These are phyloP conservation scores for Hysterangium stoloniferum DNA, from an alignment of 768 basidiomycete genomes.

Conservation along the genomic window DNA sequence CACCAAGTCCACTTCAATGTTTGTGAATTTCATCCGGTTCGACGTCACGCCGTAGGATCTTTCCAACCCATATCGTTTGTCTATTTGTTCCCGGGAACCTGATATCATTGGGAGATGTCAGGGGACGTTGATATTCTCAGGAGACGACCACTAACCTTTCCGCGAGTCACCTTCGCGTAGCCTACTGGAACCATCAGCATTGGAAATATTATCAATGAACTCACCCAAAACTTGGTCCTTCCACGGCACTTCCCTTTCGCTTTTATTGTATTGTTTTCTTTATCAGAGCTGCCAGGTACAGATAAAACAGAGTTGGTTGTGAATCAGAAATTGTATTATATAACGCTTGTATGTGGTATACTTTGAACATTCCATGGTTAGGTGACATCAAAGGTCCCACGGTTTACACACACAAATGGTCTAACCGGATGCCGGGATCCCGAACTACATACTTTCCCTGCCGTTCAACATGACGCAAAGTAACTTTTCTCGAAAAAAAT, in stretches of 20 bases:
- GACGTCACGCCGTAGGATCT: background rate
- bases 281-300: no score
- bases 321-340: no score
- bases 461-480: no score
- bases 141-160: background rate
- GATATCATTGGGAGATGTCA: background rate
- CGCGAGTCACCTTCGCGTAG: constrained; percentile 6
- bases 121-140: background rate
- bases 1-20: background rate
- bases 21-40: background rate
- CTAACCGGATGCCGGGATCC: no score
- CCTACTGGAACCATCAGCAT: background rate
- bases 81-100: background rate
- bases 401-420: no score
- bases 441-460: no score
- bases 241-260: background rate
- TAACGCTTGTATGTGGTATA: no score
- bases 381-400: no score
- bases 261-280: background rate
- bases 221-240: constrained; percentile 6
- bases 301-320: no score
- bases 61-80: background rate
- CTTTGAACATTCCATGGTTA: no score
- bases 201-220: background rate
- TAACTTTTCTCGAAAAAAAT: no score